Percentiles rank a stretch among this genome's conserved stretches.
phyloP scores from a whole-genome alignment of 768 basidiomycete species.

The Leccinum uliginosum region DNA sequence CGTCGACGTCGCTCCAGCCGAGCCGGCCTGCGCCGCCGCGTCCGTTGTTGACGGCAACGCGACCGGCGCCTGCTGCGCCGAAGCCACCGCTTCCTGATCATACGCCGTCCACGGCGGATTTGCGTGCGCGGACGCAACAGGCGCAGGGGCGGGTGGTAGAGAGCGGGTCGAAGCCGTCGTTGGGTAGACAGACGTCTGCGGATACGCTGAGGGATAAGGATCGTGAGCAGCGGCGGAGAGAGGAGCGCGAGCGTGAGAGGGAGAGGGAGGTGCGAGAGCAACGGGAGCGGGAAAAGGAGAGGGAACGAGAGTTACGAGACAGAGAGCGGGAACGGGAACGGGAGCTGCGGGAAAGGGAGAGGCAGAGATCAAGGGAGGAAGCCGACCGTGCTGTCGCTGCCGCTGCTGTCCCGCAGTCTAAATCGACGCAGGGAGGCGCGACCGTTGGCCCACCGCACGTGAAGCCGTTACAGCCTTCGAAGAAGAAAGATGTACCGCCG shows the following conservation, averaged over 20 bases:
- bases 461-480: constrained; percentile 70
- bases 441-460: constrained; percentile 56
- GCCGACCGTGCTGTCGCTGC: constrained; percentile 27
- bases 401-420: constrained; percentile 40
- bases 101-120: constrained; percentile 60
- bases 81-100: constrained; percentile 40
- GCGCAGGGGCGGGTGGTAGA: constrained; percentile 55
- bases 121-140: constrained; percentile 61
- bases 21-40: constrained; percentile 67
- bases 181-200: constrained; percentile 38
- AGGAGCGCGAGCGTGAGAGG: constrained; percentile 26
- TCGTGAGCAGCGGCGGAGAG: constrained; percentile 35
- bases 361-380: constrained; percentile 28
- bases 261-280: constrained; percentile 14
- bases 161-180: constrained; percentile 28
- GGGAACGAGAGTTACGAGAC: constrained; percentile 31
- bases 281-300: constrained; percentile 25
- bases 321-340: constrained; percentile 27
- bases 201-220: constrained; percentile 32
- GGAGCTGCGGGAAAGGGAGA: constrained; percentile 17
- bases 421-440: constrained; percentile 46
- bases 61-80: constrained; percentile 52
- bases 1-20: constrained; percentile 43
- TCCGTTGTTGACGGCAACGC: constrained; percentile 53
- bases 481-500: constrained; percentile 44